Evolutionary conservation across 2,329 filamentous ascomycete species (phyloP).

Genomic region (Ophiostoma sp.): DNA sequence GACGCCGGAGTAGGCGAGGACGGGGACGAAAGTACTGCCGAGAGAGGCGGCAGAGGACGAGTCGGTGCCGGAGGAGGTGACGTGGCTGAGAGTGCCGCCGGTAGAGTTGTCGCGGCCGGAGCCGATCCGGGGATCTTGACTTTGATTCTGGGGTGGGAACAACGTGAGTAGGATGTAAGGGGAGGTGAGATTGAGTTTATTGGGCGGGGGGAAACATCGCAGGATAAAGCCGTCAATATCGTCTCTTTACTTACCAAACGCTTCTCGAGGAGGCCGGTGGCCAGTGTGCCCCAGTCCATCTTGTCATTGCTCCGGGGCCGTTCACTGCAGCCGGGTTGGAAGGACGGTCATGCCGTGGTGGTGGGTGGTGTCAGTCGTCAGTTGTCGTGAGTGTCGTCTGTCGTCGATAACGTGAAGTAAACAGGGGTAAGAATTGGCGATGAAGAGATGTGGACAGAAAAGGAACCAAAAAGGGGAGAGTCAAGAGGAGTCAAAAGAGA

Average conservation of each 20-base stretch:
- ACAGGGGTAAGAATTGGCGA: neutral
- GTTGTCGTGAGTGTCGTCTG: neutral
- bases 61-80: slow-evolving; percentile 39
- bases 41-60: slow-evolving; percentile 45
- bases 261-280: slow-evolving; percentile 23
- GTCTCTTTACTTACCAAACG: slow-evolving; percentile 21
- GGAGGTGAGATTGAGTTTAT: neutral
- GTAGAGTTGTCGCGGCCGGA: slow-evolving; percentile 46
- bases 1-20: slow-evolving; percentile 49
- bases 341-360: slow-evolving; percentile 13
- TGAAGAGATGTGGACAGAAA: neutral
- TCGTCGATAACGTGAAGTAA: neutral
- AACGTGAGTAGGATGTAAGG: neutral
- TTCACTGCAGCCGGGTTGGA: slow-evolving; percentile 5
- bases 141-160: slow-evolving; percentile 33
- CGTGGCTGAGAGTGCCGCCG: slow-evolving; percentile 41
- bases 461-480: neutral
- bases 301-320: slow-evolving; percentile 23
- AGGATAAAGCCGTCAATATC: neutral
- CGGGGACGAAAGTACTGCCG: slow-evolving; percentile 55
- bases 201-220: neutral
- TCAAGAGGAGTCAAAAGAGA: neutral
- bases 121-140: slow-evolving; percentile 45
- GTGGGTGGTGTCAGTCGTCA: neutral
- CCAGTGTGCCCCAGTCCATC: slow-evolving; percentile 28